These are phyloP conservation scores for Sonneratia caseolaris DNA, from an alignment of 345 rosid genomes.

Conservation along the genomic window DNA sequence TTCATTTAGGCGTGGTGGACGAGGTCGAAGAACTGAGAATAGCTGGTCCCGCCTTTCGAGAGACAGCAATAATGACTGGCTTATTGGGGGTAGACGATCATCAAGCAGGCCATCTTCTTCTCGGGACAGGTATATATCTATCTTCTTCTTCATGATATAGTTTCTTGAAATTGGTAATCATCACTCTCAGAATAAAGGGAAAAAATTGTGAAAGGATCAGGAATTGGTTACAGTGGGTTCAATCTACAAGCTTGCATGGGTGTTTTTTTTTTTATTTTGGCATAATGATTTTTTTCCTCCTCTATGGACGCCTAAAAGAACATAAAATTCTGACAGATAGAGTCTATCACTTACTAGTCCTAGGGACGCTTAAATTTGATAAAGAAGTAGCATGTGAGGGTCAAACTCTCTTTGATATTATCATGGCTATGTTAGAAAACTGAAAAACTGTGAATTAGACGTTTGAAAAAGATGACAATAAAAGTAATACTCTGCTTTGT, in stretches of 20 bases:
- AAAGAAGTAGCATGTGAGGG: background rate
- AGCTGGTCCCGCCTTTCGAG: conserved; percentile 49
- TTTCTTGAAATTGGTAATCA: background rate
- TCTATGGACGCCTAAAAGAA: too few species aligned
- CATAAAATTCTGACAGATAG: too few species aligned
- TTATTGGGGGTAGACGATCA: conserved; percentile 57
- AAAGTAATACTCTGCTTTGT: background rate
- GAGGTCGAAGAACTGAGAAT: conserved; percentile 29
- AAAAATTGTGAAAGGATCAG: background rate
- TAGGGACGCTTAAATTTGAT: background rate
- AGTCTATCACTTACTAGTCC: too few species aligned
- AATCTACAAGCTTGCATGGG: too few species aligned
- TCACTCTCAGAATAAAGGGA: background rate
- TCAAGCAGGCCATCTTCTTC: conserved; percentile 40
- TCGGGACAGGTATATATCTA: conserved; percentile 41
- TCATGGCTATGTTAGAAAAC: background rate
- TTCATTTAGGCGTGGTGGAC: conserved; percentile 44
- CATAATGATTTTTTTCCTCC: too few species aligned
- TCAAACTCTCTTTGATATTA: background rate
- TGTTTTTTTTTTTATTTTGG: too few species aligned
- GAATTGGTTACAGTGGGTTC: background rate
- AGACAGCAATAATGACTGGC: conserved; percentile 61
- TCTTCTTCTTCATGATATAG: background rate
- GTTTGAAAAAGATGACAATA: background rate
- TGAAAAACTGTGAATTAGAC: too few species aligned